Percentiles rank a stretch among this genome's conserved stretches.
These are phyloP conservation scores for Vitis labrusca DNA, from an alignment of 164 flowering plant species.

Conservation along the genomic window DNA sequence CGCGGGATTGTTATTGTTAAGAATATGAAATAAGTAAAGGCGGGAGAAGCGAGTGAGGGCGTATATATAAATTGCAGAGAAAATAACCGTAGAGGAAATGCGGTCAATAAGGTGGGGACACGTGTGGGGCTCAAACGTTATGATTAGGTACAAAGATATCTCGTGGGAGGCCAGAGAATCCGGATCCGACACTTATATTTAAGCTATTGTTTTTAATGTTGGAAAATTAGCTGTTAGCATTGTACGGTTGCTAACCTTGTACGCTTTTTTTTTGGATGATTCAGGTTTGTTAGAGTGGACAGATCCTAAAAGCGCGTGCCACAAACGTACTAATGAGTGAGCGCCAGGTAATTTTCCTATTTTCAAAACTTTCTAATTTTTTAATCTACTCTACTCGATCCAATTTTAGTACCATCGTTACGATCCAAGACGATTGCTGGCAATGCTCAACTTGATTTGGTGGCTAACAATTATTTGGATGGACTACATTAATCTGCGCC, in stretches of 20 bases:
- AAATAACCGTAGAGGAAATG: not conserved
- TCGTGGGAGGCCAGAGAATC: not conserved
- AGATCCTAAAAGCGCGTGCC: too few relatives aligned
- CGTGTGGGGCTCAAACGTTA: conserved; percentile 1
- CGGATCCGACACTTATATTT: not conserved
- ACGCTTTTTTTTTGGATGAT: conserved; percentile 1
- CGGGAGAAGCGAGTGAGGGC: conserved; percentile 15
- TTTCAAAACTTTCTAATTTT: too few relatives aligned
- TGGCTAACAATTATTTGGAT: too few relatives aligned
- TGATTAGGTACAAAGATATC: not conserved
- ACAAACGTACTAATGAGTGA: too few relatives aligned
- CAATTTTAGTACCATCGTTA: too few relatives aligned
- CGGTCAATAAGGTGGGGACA: conserved; percentile 2
- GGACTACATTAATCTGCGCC: too few relatives aligned
- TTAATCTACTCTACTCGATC: too few relatives aligned
- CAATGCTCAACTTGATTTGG: too few relatives aligned
- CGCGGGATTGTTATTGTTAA: too few relatives aligned
- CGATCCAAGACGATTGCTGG: too few relatives aligned
- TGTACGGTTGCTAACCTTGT: not conserved
- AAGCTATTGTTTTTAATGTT: not conserved
- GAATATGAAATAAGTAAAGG: conserved; percentile 6
- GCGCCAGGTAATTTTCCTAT: too few relatives aligned
- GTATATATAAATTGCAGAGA: conserved; percentile 5
- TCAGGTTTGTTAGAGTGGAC: not conserved
- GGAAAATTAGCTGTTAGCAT: not conserved